Conservation (phyloP, 306 rosid genomes). For the Cicer bijugum region DNA sequence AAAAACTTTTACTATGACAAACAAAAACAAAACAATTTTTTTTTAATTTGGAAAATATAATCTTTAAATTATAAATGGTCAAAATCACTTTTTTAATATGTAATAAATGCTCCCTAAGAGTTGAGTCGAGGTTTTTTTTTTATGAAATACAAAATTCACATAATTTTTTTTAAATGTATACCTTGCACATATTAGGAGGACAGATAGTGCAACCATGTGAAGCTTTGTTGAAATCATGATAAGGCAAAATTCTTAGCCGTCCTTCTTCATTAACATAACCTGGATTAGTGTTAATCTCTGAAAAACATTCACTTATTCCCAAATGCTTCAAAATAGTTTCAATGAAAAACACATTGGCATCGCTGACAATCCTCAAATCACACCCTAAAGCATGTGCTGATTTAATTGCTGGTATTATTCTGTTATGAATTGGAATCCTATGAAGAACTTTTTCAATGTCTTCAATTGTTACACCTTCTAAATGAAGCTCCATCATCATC, state of each 20-base stretch:
- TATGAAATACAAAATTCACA: too few species aligned
- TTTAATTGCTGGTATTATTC: slow-evolving; percentile 66
- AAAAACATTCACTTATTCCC: slow-evolving; percentile 63
- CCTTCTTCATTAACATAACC: slow-evolving; percentile 69
- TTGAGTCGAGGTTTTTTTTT: too few species aligned
- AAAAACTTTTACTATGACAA: too few species aligned
- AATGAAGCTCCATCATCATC: slow-evolving; percentile 77
- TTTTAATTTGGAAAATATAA: too few species aligned
- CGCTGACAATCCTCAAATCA: slow-evolving; percentile 81
- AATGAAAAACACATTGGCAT: slow-evolving; percentile 76
- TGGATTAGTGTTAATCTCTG: slow-evolving; percentile 77
- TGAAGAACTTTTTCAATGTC: slow-evolving; percentile 59
- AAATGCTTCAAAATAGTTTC: slow-evolving; percentile 72
- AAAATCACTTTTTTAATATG: too few species aligned
- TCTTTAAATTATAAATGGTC: too few species aligned
- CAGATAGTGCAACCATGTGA: slow-evolving; percentile 67
- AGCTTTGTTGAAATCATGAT: slow-evolving; percentile 59
- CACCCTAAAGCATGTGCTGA: slow-evolving; percentile 73
- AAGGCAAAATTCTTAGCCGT: slow-evolving; percentile 62
- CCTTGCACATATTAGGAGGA: slow-evolving; percentile 97
- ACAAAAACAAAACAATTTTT: too few species aligned
- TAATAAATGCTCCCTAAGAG: too few species aligned
- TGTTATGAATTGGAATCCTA: slow-evolving; percentile 60
- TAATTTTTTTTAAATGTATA: neutral
- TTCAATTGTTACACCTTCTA: slow-evolving; percentile 57